Percentiles rank a stretch among this genome's conserved stretches.
These are phyloP conservation scores for Luvunga scandens DNA, from an alignment of 345 rosid species.

Conservation along the genomic window DNA sequence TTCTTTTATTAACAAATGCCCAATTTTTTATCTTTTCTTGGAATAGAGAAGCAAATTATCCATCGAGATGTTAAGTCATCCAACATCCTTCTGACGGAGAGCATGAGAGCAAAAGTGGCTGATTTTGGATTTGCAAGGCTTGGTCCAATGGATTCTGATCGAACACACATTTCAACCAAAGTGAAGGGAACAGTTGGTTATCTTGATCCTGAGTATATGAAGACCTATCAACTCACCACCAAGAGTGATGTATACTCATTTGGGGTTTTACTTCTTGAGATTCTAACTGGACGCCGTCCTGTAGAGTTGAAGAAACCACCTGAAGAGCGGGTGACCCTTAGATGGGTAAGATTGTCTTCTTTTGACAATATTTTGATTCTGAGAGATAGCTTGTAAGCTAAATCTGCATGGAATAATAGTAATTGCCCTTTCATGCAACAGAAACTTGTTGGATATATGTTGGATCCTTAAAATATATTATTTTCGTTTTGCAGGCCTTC, in stretches of 20 bases:
- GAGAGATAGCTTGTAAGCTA: background rate
- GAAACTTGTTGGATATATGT: background rate
- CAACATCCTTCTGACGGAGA: slow-evolving; percentile 85
- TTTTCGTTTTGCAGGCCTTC: slow-evolving; percentile 57
- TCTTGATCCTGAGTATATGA: slow-evolving; percentile 97
- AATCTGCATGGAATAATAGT: background rate
- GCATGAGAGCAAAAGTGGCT: slow-evolving; percentile 94
- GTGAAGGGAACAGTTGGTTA: slow-evolving; percentile 97
- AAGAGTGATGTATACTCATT: slow-evolving; percentile 94
- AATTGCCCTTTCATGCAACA: background rate
- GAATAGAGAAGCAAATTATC: slow-evolving; percentile 81
- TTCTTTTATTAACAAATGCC: background rate
- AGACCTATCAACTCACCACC: slow-evolving; percentile 81
- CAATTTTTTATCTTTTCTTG: slow-evolving; percentile 15
- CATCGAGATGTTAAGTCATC: slow-evolving; percentile 96
- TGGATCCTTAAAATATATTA: background rate
- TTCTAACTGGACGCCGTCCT: slow-evolving; percentile 87
- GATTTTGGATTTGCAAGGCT: slow-evolving; percentile 94
- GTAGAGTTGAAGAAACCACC: slow-evolving; percentile 58
- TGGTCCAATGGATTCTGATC: slow-evolving; percentile 61
- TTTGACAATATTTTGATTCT: slow-evolving; percentile 9
- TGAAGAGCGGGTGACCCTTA: slow-evolving; percentile 71
- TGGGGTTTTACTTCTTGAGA: slow-evolving; percentile 85
- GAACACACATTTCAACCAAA: slow-evolving; percentile 78
- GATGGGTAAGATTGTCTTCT: slow-evolving; percentile 69